Conservation (phyloP, 768 basidiomycete genomes). For the Megacollybia marginata region DNA sequence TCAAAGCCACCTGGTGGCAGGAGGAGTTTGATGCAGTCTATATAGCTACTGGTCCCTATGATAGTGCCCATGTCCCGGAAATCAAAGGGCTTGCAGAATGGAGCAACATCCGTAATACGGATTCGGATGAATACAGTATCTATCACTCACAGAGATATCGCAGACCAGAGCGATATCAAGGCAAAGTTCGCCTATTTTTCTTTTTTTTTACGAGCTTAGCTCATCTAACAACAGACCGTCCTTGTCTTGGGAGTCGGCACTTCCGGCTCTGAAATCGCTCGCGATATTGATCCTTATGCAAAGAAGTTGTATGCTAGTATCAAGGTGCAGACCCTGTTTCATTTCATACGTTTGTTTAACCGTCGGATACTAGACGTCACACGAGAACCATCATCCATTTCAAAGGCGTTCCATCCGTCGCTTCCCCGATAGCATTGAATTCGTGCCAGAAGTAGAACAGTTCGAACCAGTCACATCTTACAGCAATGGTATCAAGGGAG, state of each 20-base stretch:
- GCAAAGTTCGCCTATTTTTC: slow-evolving; percentile 14
- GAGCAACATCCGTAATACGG: slow-evolving; percentile 10
- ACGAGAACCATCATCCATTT: slow-evolving; percentile 20
- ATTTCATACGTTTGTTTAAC: background rate
- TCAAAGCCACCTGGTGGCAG: slow-evolving; percentile 19
- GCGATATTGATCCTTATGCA: slow-evolving; percentile 11
- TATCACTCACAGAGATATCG: slow-evolving; percentile 26
- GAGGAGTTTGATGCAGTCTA: slow-evolving; percentile 27
- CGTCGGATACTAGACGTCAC: background rate
- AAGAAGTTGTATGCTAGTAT: slow-evolving; percentile 9
- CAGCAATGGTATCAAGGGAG: slow-evolving; percentile 15
- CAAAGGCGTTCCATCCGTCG: slow-evolving; percentile 16
- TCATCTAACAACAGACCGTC: slow-evolving; percentile 5
- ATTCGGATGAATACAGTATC: slow-evolving; percentile 9
- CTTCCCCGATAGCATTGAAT: slow-evolving; percentile 16
- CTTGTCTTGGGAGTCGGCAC: slow-evolving; percentile 13
- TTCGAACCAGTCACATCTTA: slow-evolving; percentile 14
- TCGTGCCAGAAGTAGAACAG: slow-evolving; percentile 19
- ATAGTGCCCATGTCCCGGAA: slow-evolving; percentile 22
- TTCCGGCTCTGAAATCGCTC: slow-evolving; percentile 14
- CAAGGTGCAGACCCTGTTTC: slow-evolving; percentile 7
- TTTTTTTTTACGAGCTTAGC: background rate
- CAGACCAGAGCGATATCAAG: slow-evolving; percentile 19
- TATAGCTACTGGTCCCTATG: slow-evolving; percentile 24
- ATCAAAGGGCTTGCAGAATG: slow-evolving; percentile 22